phyloP scores from a whole-genome alignment of 163 green algal genomes.

The Botryococcus braunii region DNA sequence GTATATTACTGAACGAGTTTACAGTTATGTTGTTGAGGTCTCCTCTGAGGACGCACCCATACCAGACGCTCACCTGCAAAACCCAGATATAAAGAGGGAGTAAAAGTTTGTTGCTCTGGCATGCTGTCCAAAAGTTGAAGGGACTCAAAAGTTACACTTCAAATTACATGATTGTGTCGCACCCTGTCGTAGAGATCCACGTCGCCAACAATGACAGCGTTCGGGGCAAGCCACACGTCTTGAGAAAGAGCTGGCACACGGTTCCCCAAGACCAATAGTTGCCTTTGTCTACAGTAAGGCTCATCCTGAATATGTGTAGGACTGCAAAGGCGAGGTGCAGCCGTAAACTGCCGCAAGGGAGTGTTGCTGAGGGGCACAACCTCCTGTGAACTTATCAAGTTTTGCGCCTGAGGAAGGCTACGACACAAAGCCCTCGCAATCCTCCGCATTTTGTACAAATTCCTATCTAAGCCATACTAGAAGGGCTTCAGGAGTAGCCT shows the following conservation, averaged over 20 bases:
- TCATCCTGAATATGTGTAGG: slow-evolving; percentile 36
- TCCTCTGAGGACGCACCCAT: slow-evolving; percentile 83
- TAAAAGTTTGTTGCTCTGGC: neutral
- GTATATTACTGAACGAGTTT: slow-evolving; percentile 63
- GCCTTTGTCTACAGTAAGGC: slow-evolving; percentile 61
- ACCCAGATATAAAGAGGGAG: neutral
- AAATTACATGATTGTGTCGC: neutral
- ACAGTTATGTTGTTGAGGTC: slow-evolving; percentile 90
- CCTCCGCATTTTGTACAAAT: too few relatives aligned
- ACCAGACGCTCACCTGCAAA: slow-evolving; percentile 81
- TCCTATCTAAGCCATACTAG: too few relatives aligned
- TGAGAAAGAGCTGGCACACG: slow-evolving; percentile 57
- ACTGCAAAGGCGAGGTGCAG: too few relatives aligned
- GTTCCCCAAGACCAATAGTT: slow-evolving; percentile 69
- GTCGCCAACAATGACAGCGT: slow-evolving; percentile 83
- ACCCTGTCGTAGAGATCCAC: slow-evolving; percentile 87
- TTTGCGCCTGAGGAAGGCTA: too few relatives aligned
- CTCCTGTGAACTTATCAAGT: too few relatives aligned
- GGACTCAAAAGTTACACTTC: neutral
- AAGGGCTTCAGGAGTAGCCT: too few relatives aligned
- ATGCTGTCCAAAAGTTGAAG: neutral
- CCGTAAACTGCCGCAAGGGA: too few relatives aligned
- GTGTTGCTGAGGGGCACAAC: too few relatives aligned
- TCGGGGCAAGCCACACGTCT: slow-evolving; percentile 83
- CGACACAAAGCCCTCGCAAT: too few relatives aligned